A percentile compares a stretch with the other conserved stretches of the same genome.
Conservation (phyloP, 305 asterid genomes). For the Fraxinus xanthoxyloides region DNA sequence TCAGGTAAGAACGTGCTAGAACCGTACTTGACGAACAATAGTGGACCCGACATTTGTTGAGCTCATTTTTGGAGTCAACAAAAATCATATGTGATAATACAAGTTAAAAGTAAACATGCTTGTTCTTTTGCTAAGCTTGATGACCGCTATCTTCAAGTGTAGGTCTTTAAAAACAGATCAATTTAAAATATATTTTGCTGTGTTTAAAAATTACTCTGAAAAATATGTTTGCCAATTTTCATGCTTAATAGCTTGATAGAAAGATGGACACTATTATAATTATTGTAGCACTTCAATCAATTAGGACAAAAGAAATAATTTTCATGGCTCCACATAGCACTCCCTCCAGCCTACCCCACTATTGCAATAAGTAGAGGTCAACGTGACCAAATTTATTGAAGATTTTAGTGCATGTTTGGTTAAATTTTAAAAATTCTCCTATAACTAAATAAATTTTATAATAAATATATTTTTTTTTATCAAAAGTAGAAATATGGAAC, state of each 20-base stretch:
- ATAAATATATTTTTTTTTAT: background rate
- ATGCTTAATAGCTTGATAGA: background rate
- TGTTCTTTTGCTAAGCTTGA: background rate
- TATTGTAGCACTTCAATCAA: background rate
- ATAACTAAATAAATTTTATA: background rate
- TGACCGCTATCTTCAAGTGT: background rate
- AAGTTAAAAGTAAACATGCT: background rate
- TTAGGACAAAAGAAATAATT: conserved; percentile 19
- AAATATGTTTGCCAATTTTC: background rate
- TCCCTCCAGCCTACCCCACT: background rate
- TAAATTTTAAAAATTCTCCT: background rate
- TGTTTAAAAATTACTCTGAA: background rate
- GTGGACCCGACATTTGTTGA: too few relatives aligned
- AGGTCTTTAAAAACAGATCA: background rate
- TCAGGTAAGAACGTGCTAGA: too few relatives aligned
- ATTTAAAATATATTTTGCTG: background rate
- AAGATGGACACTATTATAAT: background rate
- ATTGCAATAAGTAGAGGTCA: background rate
- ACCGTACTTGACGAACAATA: too few relatives aligned
- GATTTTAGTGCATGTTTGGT: background rate
- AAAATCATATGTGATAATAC: background rate
- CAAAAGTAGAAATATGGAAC: background rate
- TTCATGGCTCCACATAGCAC: conserved; percentile 21
- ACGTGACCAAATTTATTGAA: background rate
- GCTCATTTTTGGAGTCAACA: too few relatives aligned